phyloP scores from a whole-genome alignment of 2,329 filamentous ascomycete genomes.

The Colletotrichum sp. region DNA sequence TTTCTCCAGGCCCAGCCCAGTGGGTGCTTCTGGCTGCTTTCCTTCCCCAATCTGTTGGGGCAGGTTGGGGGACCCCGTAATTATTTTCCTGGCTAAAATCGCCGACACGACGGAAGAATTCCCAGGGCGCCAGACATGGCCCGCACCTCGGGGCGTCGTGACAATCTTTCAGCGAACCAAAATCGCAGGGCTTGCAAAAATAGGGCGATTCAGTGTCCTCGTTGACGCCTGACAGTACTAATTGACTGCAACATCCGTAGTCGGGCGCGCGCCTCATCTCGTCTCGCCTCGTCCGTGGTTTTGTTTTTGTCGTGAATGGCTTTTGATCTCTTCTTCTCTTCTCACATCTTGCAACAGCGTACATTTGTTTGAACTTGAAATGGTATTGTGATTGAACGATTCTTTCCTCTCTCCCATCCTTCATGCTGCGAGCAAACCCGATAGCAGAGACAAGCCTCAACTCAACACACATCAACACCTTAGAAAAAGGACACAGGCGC shows the following conservation, averaged over 20 bases:
- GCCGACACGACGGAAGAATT: conserved; percentile 21
- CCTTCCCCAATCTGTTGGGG: neutral
- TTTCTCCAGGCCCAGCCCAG: neutral
- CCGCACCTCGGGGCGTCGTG: conserved; percentile 16
- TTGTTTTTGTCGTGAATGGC: neutral
- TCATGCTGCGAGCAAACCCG: neutral
- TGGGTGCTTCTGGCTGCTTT: neutral
- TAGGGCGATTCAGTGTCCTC: neutral
- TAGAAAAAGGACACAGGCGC: neutral
- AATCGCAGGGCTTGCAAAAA: neutral
- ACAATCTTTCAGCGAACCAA: conserved; percentile 17
- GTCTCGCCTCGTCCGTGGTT: neutral
- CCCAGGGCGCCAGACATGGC: neutral
- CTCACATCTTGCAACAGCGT: neutral
- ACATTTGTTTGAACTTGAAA: neutral
- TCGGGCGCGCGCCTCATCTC: neutral
- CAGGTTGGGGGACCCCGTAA: neutral
- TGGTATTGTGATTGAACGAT: neutral
- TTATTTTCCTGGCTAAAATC: neutral
- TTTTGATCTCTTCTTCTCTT: neutral
- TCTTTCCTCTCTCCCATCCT: neutral
- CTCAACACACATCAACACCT: neutral
- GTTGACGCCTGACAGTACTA: neutral
- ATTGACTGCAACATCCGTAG: neutral
- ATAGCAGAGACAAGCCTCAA: neutral